phyloP scores from a whole-genome alignment of 352 stramenopile genomes.

The Phytophthora sojae region DNA sequence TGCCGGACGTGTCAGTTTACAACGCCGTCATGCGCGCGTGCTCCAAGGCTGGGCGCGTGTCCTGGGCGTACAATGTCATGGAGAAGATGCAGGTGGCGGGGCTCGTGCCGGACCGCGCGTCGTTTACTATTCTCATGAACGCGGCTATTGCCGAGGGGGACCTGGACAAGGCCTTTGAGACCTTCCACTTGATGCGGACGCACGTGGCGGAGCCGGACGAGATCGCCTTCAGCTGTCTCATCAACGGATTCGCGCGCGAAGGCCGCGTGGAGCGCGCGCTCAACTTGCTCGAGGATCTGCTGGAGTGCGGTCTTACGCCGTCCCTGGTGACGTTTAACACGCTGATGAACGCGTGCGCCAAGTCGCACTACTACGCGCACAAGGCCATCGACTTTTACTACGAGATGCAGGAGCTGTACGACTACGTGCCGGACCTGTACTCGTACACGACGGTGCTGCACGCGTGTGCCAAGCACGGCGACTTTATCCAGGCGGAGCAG shows the following conservation, averaged over 20 bases:
- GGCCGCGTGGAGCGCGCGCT: constrained; percentile 79
- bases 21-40: constrained; percentile 90
- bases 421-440: constrained; percentile 78
- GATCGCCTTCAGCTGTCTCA: constrained; percentile 75
- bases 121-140: constrained; percentile 86
- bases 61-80: constrained; percentile 88
- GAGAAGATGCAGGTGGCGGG: constrained; percentile 87
- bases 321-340: constrained; percentile 80
- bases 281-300: constrained; percentile 80
- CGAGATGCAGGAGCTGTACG: constrained; percentile 89
- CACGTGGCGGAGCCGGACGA: constrained; percentile 75
- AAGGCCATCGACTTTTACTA: constrained; percentile 88
- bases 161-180: constrained; percentile 85
- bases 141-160: constrained; percentile 75
- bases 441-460: constrained; percentile 85
- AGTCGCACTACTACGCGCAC: constrained; percentile 87
- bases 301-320: constrained; percentile 73
- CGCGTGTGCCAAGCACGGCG: constrained; percentile 79
- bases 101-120: constrained; percentile 65
- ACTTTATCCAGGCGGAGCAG: constrained; percentile 77
- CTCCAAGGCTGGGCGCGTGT: constrained; percentile 61
- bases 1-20: constrained; percentile 65
- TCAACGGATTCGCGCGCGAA: constrained; percentile 79
- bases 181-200: constrained; percentile 85
- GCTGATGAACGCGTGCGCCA: constrained; percentile 84